Evolutionary conservation across 108 stramenopile species (phyloP), one percentile per base, ranked within the genome.

Genomic region (Cylindrotheca closterium): DNA sequence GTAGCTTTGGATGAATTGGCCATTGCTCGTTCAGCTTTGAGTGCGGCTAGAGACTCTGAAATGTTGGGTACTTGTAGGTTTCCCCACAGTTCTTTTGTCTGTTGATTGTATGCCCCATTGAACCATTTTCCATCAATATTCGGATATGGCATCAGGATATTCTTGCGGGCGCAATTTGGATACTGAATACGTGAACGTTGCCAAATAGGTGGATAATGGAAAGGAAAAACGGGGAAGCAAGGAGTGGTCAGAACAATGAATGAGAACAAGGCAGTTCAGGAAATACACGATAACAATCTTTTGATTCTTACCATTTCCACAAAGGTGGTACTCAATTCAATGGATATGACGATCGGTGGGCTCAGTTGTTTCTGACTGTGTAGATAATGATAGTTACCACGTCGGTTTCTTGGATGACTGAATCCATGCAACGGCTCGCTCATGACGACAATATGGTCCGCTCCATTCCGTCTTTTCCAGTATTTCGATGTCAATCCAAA

Each of bases 101-200:
- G 62, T 30, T 25, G 4, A 23, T 77, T 59, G 23, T 58, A 47
- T 31, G 17, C 47, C 19, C 76, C 76, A 67, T 77, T 77, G 59
- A 71, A 77, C 65, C 65, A 71, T 23, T 56, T 29, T 37, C 76
- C 76, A 49, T 77, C 64, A 3, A 65, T 77, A 45, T 71, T 77
- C 17, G 76, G 76, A 37, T 77, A 77, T 15, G 76, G 76, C 76
- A 77, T 60, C 1, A 77, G 33, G 18, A 77, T 68, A 49, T 77
- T 77, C 55, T 71, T 77, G 0, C 51, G 55, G 4, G 70, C 70
- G 45, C 76, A 77, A 26, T 58, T 8, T 2, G 76, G 71, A 58
- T 77, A 77, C 60, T 55, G 37, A 10, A 42, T 10, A 42, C 7
- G 15, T 7, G 15, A 42, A 15, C 37, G 15, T 10, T 42, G 37